Evolutionary conservation across 2,329 filamentous ascomycete species (phyloP), one percentile per base, ranked within the genome.

Genomic region (Aspergillus vadensis): DNA sequence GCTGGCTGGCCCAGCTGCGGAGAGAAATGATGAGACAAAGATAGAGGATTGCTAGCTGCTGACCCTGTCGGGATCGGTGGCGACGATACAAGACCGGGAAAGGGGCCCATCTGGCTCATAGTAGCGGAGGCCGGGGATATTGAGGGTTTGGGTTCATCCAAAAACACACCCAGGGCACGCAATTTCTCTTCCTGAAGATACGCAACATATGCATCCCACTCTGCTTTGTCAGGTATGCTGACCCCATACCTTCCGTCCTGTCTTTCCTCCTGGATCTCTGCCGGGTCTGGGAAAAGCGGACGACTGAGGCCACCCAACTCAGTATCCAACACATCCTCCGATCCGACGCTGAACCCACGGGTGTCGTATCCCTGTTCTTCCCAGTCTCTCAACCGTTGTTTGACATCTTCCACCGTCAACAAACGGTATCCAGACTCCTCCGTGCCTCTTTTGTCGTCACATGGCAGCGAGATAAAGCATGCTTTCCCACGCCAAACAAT

Each of bases 121-220:
- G 83, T 80, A 9, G 85, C 83, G 3, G 81, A 81, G n/a, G 80
- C 85, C 9, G 88, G 88, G 14, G 92, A 94, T 65, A 89, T 83
- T 3, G 87, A 86, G 80, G 55, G 82, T 77, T 62, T 85, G 79
- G 87, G 86, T 55, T 95, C 91, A 5, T 92, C 91, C 62, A 91
- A 83, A 17, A 87, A 92, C 12, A 98, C 95, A 65, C 95, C 95
- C 58, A 99, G 83, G 54, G 94, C 93, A 63, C 92, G 88, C 55
- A 99, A 82, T 78, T 97, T 99, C 62, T 94, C 92, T 79, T 99
- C 95, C 67, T 91, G 88, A 38, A 98, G 81, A 66, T 90, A 88
- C 57, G 90, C 85, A 60, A 93, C 90, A 75, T 98, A 97, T 25
- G 87, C 82, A 70, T 91, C 89, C 88, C 89, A 91, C 69, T 86